Percentiles rank a stretch among this genome's conserved stretches.
phyloP scores from a whole-genome alignment of 169 alveolate species.

The Cryptosporidium bovis region DNA sequence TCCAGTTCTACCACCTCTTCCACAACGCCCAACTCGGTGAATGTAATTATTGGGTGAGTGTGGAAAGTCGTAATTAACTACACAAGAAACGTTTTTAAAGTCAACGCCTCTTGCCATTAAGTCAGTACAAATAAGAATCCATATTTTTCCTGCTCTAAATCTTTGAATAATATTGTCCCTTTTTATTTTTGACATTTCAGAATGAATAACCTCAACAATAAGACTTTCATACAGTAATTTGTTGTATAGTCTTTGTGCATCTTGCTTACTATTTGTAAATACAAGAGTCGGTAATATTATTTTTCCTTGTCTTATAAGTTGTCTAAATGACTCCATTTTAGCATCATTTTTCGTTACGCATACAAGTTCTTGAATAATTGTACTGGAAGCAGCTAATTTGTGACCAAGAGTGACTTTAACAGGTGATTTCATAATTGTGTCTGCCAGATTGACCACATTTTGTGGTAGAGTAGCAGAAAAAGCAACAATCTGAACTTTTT shows the following conservation, averaged over 20 bases:
- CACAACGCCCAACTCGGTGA: slow-evolving; percentile 99
- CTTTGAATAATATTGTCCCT: slow-evolving; percentile 77
- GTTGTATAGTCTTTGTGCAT: slow-evolving; percentile 67
- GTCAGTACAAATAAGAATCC: slow-evolving; percentile 95
- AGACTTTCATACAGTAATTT: slow-evolving; percentile 68
- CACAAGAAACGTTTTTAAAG: slow-evolving; percentile 93
- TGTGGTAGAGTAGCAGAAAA: slow-evolving; percentile 89
- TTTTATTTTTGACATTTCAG: slow-evolving; percentile 74
- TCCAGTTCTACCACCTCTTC: slow-evolving; percentile 94
- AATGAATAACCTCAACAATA: slow-evolving; percentile 72
- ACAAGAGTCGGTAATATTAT: slow-evolving; percentile 79
- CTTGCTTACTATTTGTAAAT: slow-evolving; percentile 75
- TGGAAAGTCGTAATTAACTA: slow-evolving; percentile 97
- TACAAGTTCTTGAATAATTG: slow-evolving; percentile 80
- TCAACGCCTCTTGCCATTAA: slow-evolving; percentile 98
- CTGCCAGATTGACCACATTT: slow-evolving; percentile 77
- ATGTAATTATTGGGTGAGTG: slow-evolving; percentile 91
- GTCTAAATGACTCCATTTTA: slow-evolving; percentile 78
- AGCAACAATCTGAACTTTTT: slow-evolving; percentile 75
- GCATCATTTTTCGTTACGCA: slow-evolving; percentile 83
- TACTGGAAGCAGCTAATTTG: slow-evolving; percentile 78
- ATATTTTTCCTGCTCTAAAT: slow-evolving; percentile 83
- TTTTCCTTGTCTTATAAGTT: slow-evolving; percentile 81
- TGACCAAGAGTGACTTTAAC: slow-evolving; percentile 83
- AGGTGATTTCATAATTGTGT: slow-evolving; percentile 77